Base-by-base conservation (phyloP, 2,329 filamentous ascomycete genomes). In the Monosporascus sp. region DNA sequence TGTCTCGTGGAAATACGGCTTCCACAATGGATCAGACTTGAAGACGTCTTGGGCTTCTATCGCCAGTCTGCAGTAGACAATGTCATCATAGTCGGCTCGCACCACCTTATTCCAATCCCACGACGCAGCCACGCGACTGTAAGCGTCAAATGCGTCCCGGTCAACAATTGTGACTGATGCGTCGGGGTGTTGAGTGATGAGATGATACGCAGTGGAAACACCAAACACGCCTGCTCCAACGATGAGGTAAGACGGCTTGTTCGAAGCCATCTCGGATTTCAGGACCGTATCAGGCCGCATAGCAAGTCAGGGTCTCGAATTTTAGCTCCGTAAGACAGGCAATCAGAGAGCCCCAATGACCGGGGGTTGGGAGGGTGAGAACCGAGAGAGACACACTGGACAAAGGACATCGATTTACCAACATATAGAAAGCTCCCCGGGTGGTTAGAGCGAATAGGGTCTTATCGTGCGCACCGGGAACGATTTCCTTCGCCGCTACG, bases 81-180 rank as follows among this genome's bases (percentile, higher is more conserved):
- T 70, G 60, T 84, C 81, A 53, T 80, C 76, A 69, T 88, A 88
- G 65, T 87, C 85, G 44, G 83, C 81, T 50, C 85, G 81, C n/a
- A 87, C 77, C 41, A 86, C 82, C 67, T 87, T 87, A 72, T 86
- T 87, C 76, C 83, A 82, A 70, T 88, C 85, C 72, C 81, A 85
- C 0, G 85, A 87, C 0, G 85, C 85, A 22, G 83, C 83, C n/a
- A 73, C 71, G 3, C 73, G 71, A 49, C 62, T 68, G 0, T 73
- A 71, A 3, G 77, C 76, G 20, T 80, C 77, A 48, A 71, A 76
- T 3, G 75, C 71, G 48, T 77, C 74, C 18, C 79, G 75, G 67
- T 86, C 82, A 20, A 86, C 70, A 5, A 86, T 65, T 1, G 75
- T 79, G 51, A 85, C 72, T 2, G 68, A 70, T 2, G 77, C 75